Percentiles rank a stretch among this genome's conserved stretches.
Conservation (phyloP, 2,329 filamentous ascomycete genomes). For the Cladobotryum protrusum region DNA sequence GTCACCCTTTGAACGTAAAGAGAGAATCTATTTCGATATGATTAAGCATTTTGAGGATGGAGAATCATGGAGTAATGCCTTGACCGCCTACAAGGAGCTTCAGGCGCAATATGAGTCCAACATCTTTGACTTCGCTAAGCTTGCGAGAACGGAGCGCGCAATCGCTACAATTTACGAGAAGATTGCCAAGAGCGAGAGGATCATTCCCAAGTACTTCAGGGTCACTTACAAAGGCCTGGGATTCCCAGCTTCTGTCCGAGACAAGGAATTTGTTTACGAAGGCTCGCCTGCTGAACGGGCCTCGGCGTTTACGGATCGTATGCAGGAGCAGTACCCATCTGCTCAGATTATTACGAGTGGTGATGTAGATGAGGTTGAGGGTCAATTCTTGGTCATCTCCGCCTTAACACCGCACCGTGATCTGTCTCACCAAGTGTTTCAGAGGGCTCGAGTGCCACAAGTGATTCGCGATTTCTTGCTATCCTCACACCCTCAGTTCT, state of each 20-base stretch:
- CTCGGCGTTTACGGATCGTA: constrained; percentile 77
- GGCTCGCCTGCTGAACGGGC: constrained; percentile 70
- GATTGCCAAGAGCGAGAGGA: constrained; percentile 72
- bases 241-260: constrained; percentile 71
- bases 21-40: constrained; percentile 87
- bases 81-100: constrained; percentile 85
- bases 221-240: constrained; percentile 86
- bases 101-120: constrained; percentile 87
- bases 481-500: constrained; percentile 67
- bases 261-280: constrained; percentile 92
- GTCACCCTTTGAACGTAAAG: constrained; percentile 85
- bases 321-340: constrained; percentile 83
- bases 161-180: constrained; percentile 90
- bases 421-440: constrained; percentile 74
- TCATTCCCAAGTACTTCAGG: constrained; percentile 81
- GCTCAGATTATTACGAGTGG: constrained; percentile 71
- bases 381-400: constrained; percentile 81
- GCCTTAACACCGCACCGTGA: constrained; percentile 78
- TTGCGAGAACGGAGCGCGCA: constrained; percentile 80
- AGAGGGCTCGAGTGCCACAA: constrained; percentile 76
- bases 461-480: constrained; percentile 82
- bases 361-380: constrained; percentile 73
- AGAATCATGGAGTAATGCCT: constrained; percentile 85
- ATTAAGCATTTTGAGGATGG: constrained; percentile 92
- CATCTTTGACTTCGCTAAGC: constrained; percentile 83